phyloP scores from a whole-genome alignment of 148 eudicot genomes.

The Suaeda aralocaspica region DNA sequence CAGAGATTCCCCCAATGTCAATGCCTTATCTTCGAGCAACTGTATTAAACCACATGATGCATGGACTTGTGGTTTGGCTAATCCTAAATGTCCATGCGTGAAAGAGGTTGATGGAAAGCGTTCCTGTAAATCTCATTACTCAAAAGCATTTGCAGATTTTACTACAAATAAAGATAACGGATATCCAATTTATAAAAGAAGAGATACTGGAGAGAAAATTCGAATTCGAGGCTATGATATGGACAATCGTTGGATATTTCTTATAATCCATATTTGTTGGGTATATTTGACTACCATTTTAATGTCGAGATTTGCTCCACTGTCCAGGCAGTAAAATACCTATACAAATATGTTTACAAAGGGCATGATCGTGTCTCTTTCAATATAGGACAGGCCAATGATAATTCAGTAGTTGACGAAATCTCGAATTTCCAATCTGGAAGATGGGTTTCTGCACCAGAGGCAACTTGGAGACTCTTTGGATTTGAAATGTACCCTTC shows the following conservation, averaged over 20 bases:
- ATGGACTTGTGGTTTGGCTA: background rate
- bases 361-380: too few species aligned
- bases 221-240: background rate
- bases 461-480: conserved; percentile 18
- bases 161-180: background rate
- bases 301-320: background rate
- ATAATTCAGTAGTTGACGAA: background rate
- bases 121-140: background rate
- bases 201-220: background rate
- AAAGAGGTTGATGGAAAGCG: too few species aligned
- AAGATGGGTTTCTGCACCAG: conserved; percentile 14
- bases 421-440: conserved; percentile 5
- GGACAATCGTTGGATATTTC: background rate
- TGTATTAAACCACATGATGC: background rate
- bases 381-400: background rate
- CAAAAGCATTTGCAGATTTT: background rate
- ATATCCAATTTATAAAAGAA: background rate
- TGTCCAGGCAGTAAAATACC: background rate
- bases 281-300: background rate
- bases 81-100: background rate
- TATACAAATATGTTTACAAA: background rate
- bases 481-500: conserved; percentile 4
- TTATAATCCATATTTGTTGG: background rate
- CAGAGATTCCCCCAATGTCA: background rate
- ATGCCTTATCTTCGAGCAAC: background rate